These are phyloP conservation scores for Metarhizium robertsii DNA, from an alignment of 2,329 filamentous ascomycete species.

Conservation along the genomic window DNA sequence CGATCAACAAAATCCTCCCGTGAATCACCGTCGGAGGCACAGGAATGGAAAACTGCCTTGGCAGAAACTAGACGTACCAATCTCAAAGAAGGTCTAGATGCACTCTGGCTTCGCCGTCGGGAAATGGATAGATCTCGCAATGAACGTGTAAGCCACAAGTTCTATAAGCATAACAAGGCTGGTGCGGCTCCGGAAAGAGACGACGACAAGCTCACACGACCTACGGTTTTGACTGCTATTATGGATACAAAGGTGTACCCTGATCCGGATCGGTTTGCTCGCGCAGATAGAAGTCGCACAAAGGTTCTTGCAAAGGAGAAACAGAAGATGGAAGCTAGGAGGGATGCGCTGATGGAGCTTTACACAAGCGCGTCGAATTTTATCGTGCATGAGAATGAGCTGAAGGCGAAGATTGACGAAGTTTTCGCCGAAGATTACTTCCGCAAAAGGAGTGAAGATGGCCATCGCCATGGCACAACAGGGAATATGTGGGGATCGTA, in stretches of 20 bases:
- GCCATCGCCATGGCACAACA: conserved; percentile 22
- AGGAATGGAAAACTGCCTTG: conserved; percentile 63
- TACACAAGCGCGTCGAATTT: conserved; percentile 85
- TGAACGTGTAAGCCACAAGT: conserved; percentile 34
- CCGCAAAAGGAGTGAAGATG: conserved; percentile 23
- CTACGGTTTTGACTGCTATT: conserved; percentile 47
- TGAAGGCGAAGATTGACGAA: conserved; percentile 62
- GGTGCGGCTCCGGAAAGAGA: conserved; percentile 58
- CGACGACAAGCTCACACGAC: conserved; percentile 68
- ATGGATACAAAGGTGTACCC: conserved; percentile 41
- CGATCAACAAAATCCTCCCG: conserved; percentile 33
- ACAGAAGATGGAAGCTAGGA: conserved; percentile 47
- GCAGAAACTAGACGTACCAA: conserved; percentile 63
- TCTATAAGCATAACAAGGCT: conserved; percentile 34
- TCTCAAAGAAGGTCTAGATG: conserved; percentile 59
- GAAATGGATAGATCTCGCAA: conserved; percentile 25
- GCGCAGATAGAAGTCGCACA: conserved; percentile 37
- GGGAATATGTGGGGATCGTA: conserved; percentile 44
- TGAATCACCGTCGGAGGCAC: conserved; percentile 25
- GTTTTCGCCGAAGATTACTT: conserved; percentile 62
- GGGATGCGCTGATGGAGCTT: conserved; percentile 70
- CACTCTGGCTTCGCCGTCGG: conserved; percentile 59
- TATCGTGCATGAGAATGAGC: conserved; percentile 72
- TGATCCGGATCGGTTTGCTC: conserved; percentile 53
- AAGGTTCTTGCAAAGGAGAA: conserved; percentile 31